Conservation (phyloP, 495 filamentous ascomycete genomes). For the Beverwykella pulmonaria region DNA sequence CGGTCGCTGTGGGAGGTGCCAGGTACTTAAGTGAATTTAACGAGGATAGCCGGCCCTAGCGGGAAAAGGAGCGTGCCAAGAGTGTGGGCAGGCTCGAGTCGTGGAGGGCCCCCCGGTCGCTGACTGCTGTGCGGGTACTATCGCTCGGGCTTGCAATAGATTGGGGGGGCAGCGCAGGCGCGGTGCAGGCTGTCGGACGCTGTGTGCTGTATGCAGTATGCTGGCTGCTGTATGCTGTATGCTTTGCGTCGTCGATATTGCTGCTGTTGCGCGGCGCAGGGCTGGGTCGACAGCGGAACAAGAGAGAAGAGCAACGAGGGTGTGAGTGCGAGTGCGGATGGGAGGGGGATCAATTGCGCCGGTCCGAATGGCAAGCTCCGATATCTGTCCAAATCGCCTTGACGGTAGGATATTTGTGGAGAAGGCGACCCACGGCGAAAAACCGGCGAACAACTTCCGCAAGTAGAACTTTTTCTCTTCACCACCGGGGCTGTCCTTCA, state of each 20-base stretch:
- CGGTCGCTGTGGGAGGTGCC: slow-evolving; percentile 27
- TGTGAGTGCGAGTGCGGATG: no score
- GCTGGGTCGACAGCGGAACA: slow-evolving; percentile 7
- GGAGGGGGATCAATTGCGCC: neutral
- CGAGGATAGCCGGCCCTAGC: slow-evolving; percentile 19
- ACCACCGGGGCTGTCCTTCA: no score
- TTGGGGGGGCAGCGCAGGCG: slow-evolving; percentile 15
- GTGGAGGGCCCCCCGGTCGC: slow-evolving; percentile 24
- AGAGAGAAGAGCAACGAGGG: neutral
- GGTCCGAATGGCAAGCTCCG: neutral
- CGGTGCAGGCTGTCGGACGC: neutral
- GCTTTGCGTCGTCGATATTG: slow-evolving; percentile 13
- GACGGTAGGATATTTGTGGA: slow-evolving; percentile 28
- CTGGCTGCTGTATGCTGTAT: neutral
- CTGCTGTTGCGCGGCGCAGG: slow-evolving; percentile 1
- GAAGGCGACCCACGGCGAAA: slow-evolving; percentile 25
- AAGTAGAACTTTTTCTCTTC: neutral
- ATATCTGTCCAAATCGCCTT: slow-evolving; percentile 1
- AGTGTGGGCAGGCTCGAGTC: slow-evolving; percentile 11
- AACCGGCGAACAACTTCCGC: slow-evolving; percentile 25
- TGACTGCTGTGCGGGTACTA: slow-evolving; percentile 29
- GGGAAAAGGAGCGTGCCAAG: slow-evolving; percentile 33
- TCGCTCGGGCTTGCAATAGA: slow-evolving; percentile 20
- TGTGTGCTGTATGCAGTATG: neutral
- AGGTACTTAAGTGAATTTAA: slow-evolving; percentile 26